Base-by-base conservation (phyloP, 345 rosid genomes). In the Eucalyptus globulus region DNA sequence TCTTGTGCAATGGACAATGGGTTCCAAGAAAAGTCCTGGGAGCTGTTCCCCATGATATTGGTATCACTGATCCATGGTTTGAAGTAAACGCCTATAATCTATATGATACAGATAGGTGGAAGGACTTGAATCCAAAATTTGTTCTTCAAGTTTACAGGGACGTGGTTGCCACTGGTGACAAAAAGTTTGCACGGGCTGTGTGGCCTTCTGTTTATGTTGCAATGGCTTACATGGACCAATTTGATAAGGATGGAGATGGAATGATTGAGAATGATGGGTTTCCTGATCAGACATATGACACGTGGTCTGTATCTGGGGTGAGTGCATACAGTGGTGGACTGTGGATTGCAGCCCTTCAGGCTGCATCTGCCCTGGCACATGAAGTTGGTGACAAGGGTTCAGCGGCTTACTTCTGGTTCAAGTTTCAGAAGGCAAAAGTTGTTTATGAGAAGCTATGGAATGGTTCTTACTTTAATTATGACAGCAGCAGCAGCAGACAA, bases 221-320 rank as follows among this genome's bases (percentile, higher is more conserved):
- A 4, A 96, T 97, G 96, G 98, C 98, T 27, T 97, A 92, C 89
- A 97, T 97, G 99, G 94, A 94, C 56, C 99, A 97, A 91, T 97
- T 97, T 90, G 99, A 97, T 89, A 96, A 89, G 93, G 99, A 97
- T 87, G 97, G 98, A 13, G 99, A 97, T 90, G 99, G 98, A 51
- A 97, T 97, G 97, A 97, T 97, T 86, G 98, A 97, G 89, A 97
- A 97, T 87, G 99, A 97, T 7, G 99, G 98, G 21, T 97, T 97
- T 88, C 99, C 99, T 19, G 99, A 97, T 91, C 99, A 96, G 92
- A 97, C 99, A 87, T 97, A 97, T 67, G 99, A 97, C 90, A 94
- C 96, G n/a, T 97, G 99, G 99, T 95, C 98, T 11, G 98, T 95
- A 21, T 92, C 95, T 85, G 99, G 99, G 44, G 93, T 97, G 76